phyloP scores from a whole-genome alignment of 225 moss, liverwort and hornwort genomes.

The Takakia lepidozioides region DNA sequence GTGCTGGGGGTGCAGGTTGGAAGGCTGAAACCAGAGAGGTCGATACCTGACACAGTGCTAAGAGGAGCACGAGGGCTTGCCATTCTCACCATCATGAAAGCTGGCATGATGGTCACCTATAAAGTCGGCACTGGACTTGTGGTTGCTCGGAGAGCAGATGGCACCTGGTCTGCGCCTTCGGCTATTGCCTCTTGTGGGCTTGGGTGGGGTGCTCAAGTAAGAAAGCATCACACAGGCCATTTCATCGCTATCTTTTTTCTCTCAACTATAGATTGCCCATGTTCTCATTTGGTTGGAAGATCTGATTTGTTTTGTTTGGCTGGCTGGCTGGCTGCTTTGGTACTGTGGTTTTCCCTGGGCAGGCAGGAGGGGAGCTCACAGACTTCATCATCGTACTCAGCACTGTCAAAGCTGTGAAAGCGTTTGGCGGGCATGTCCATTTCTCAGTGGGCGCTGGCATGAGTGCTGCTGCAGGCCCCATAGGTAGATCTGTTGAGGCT shows the following conservation, averaged over 20 bases:
- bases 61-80: slow-evolving; percentile 89
- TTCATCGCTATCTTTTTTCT: too few relatives aligned
- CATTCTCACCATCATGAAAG: slow-evolving; percentile 82
- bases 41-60: slow-evolving; percentile 81
- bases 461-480: slow-evolving; percentile 94
- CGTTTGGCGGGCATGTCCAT: slow-evolving; percentile 87
- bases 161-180: slow-evolving; percentile 97
- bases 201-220: slow-evolving; percentile 97
- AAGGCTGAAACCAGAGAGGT: slow-evolving; percentile 73
- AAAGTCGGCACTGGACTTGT: slow-evolving; percentile 94
- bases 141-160: slow-evolving; percentile 67
- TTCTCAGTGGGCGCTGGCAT: slow-evolving; percentile 93
- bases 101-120: slow-evolving; percentile 84
- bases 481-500: slow-evolving; percentile 88
- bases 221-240: too few relatives aligned
- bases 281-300: too few relatives aligned
- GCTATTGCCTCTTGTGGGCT: slow-evolving; percentile 88
- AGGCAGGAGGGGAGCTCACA: slow-evolving; percentile 94
- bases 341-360: slow-evolving; percentile 7
- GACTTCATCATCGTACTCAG: slow-evolving; percentile 91
- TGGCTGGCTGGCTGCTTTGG: neutral
- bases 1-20: slow-evolving; percentile 51
- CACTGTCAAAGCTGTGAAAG: slow-evolving; percentile 82
- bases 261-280: too few relatives aligned
- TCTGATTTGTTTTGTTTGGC: too few relatives aligned